Conservation (phyloP, 441 rosid species). For the Pelargonium cotyledonis region DNA sequence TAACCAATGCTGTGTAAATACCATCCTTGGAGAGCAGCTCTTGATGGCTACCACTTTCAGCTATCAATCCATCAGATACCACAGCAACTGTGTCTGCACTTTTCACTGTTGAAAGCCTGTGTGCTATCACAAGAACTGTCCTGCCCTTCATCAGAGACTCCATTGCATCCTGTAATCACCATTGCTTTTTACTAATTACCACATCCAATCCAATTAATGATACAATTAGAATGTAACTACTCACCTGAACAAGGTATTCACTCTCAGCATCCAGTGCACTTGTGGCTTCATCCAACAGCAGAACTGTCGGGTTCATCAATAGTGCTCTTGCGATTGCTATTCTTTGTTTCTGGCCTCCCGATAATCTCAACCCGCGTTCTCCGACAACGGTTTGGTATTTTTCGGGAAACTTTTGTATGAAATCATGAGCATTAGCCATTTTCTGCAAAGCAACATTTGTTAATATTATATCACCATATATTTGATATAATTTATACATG, state of each 20-base stretch:
- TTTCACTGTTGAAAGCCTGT: conserved; percentile 75
- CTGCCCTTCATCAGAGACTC: conserved; percentile 84
- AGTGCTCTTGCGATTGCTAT: conserved; percentile 89
- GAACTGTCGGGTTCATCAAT: conserved; percentile 72
- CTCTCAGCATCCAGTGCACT: conserved; percentile 95
- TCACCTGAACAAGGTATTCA: conserved; percentile 86
- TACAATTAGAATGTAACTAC: conserved; percentile 4
- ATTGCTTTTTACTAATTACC: too few species aligned
- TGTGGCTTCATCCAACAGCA: conserved; percentile 89
- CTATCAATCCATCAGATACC: conserved; percentile 73
- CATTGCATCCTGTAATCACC: conserved; percentile 59
- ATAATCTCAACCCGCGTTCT: conserved; percentile 82
- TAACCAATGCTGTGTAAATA: conserved; percentile 67
- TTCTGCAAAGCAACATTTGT: conserved; percentile 49
- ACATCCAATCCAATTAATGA: too few species aligned
- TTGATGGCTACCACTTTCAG: conserved; percentile 72
- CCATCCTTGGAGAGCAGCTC: conserved; percentile 61
- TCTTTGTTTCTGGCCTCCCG: conserved; percentile 92
- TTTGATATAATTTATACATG: background rate
- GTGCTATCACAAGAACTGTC: conserved; percentile 88
- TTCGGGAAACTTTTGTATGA: conserved; percentile 67
- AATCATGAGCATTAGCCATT: conserved; percentile 92
- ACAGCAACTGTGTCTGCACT: conserved; percentile 77
- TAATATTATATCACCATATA: background rate
- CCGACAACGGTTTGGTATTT: conserved; percentile 71